Evolutionary conservation across 2,329 filamentous ascomycete species (phyloP).

Genomic region (Aspergillus pseudoglaucus): DNA sequence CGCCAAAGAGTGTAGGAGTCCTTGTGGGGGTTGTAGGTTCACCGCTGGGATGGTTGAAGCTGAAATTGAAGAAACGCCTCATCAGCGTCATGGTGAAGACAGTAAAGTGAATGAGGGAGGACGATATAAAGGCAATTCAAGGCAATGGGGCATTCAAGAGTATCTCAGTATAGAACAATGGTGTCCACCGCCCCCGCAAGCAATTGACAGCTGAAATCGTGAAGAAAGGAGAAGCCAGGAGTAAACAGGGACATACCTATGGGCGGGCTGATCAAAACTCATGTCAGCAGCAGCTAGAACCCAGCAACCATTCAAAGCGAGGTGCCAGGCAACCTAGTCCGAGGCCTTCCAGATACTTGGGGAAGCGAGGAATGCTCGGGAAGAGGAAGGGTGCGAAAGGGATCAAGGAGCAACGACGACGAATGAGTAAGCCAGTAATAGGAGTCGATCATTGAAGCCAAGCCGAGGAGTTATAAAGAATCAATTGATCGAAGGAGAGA

Average conservation of each 20-base stretch:
- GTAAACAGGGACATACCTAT: conserved; percentile 32
- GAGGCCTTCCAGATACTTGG: conserved; percentile 15
- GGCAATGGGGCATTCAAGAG: background rate
- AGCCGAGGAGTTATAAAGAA: conserved; percentile 5
- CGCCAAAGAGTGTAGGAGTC: conserved; percentile 37
- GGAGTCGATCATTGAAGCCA: conserved; percentile 18
- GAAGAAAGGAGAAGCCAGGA: conserved; percentile 1
- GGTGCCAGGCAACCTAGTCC: conserved; percentile 28
- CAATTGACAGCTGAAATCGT: background rate
- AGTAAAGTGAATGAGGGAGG: background rate
- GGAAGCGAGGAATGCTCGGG: conserved; percentile 23
- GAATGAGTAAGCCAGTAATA: conserved; percentile 14
- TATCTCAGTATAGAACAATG: too few relatives aligned
- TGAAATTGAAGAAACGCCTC: conserved; percentile 26
- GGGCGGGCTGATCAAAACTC: conserved; percentile 42
- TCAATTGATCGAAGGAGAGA: too few relatives aligned
- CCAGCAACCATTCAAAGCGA: conserved; percentile 34
- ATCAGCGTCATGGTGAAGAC: conserved; percentile 26
- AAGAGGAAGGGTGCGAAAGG: conserved; percentile 12
- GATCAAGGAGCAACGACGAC: conserved; percentile 12
- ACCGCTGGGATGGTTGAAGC: conserved; percentile 42
- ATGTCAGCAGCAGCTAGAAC: conserved; percentile 35
- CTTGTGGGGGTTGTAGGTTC: conserved; percentile 43
- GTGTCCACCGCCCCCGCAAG: background rate
- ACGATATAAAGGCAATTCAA: background rate